A percentile compares a stretch with the other conserved stretches of the same genome.
These are phyloP conservation scores for Fusarium proliferatum DNA, from an alignment of 2,329 filamentous ascomycete species.

Conservation along the genomic window DNA sequence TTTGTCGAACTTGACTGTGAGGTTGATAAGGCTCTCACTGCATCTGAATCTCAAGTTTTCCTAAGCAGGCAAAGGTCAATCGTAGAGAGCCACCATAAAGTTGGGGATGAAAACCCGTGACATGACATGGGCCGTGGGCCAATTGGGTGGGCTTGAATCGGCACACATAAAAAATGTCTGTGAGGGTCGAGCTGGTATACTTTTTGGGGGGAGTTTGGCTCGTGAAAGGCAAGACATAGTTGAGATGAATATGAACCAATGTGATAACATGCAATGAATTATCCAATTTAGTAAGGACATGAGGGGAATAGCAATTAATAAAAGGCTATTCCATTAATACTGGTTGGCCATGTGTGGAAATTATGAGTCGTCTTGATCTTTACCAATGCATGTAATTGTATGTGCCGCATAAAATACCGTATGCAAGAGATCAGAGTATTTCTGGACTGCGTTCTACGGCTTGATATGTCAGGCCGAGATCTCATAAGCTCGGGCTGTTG, in stretches of 20 bases:
- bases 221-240: not conserved
- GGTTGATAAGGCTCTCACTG: slow-evolving; percentile 29
- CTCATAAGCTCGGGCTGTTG: not conserved
- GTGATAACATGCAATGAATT: not conserved
- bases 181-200: slow-evolving; percentile 3
- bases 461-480: not conserved
- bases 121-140: slow-evolving; percentile 28
- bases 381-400: not conserved
- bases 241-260: not conserved
- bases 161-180: slow-evolving; percentile 15
- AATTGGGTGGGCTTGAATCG: slow-evolving; percentile 18
- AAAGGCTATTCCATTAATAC: not conserved
- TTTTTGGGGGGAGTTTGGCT: not conserved
- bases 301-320: not conserved
- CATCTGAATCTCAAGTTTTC: slow-evolving; percentile 25
- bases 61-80: slow-evolving; percentile 22
- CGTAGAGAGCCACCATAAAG: slow-evolving; percentile 6
- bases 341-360: not conserved
- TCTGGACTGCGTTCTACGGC: not conserved
- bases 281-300: not conserved
- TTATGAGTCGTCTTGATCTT: not conserved
- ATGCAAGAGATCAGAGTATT: not conserved
- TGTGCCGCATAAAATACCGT: not conserved
- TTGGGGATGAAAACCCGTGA: slow-evolving; percentile 38
- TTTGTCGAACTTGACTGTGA: slow-evolving; percentile 18